Evolutionary conservation across 805 yeast genomes (phyloP), one percentile per base, ranked within the genome.

Genomic region (Candida ovalis): DNA sequence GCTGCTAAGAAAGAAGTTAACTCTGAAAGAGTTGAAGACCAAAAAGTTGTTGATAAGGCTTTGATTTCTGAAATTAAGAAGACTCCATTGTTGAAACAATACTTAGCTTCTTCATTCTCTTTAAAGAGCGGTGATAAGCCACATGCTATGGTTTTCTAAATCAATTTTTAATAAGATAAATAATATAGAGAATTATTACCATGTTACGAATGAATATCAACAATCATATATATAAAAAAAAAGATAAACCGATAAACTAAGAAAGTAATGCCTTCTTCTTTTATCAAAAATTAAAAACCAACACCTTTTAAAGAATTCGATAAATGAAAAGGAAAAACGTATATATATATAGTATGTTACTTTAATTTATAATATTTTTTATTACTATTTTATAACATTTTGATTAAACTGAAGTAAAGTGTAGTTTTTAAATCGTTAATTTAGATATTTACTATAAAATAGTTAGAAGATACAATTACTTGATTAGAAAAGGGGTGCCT

Each of bases 121-220:
- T 85, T 94, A 78, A 91, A 89, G 87, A 83, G 81, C 78, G 98
- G 98, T 77, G 99, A 92, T 83, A 89, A 80, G 77, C 99, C 98
- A 70, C 98, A 92, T 78, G 84, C 87, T 74, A 88, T 94, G 86
- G 89, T 88, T 82, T 92, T 94, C 78, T 92, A 90, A 86, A 45
- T 37, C n/a, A 30, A 30, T 30, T 30, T 12, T 5, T 39, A 10
- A 4, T 39, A 10, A 37, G 13, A 27, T 25, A 35, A 30, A 38
- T 43, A 46, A 12, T 25, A 23, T 13, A 42, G 35, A 22, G 12
- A 27, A n/a, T 25, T 22, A 37, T 25, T 13, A 21, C n/a, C 9
- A n/a, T 35, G 38, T 35, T 35, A 35, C 38, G 38, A 42, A 45
- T 38, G 38, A 41, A 42, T 17, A 43, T 37, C 32, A 18, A 27